Evolutionary conservation across 2,329 filamentous ascomycete species (phyloP).

Genomic region (Beauveria sp.): DNA sequence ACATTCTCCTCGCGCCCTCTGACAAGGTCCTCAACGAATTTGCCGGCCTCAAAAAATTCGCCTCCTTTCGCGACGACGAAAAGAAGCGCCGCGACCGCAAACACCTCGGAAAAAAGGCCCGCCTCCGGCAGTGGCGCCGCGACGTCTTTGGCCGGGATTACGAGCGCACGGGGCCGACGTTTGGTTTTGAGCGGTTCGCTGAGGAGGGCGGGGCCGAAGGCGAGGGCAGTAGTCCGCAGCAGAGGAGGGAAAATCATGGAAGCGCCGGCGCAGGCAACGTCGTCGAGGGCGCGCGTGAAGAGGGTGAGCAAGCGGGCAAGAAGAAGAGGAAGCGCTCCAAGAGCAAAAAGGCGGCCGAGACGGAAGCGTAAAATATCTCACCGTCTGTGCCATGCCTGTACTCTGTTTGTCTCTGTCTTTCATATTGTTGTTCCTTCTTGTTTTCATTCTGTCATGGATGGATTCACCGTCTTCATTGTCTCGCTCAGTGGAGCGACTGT

Average conservation of each 20-base stretch:
- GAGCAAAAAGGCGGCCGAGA: constrained; percentile 31
- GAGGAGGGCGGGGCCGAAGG: constrained; percentile 15
- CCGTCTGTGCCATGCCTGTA: background rate
- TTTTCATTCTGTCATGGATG: background rate
- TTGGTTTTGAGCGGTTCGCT: constrained; percentile 42
- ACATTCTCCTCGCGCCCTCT: constrained; percentile 82
- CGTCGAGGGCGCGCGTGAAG: constrained; percentile 17
- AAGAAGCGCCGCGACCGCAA: constrained; percentile 89
- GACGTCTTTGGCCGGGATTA: constrained; percentile 55
- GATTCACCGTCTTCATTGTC: background rate
- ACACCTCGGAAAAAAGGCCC: constrained; percentile 83
- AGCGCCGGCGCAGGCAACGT: background rate
- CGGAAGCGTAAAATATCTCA: constrained; percentile 18
- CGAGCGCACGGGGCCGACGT: constrained; percentile 49
- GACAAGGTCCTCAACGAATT: constrained; percentile 84
- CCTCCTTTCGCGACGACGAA: constrained; percentile 76
- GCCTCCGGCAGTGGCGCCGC: constrained; percentile 76
- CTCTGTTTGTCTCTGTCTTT: background rate
- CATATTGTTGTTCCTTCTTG: background rate
- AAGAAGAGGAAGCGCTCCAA: constrained; percentile 45
- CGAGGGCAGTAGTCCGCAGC: background rate
- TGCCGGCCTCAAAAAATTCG: constrained; percentile 90
- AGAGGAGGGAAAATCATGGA: constrained; percentile 19
- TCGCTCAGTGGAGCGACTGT: background rate
- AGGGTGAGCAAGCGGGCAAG: constrained; percentile 16